Evolutionary conservation across 1,139 yeast genomes (phyloP), one percentile per base, ranked within the genome.

Genomic region (Magnusiomyces sp.): DNA sequence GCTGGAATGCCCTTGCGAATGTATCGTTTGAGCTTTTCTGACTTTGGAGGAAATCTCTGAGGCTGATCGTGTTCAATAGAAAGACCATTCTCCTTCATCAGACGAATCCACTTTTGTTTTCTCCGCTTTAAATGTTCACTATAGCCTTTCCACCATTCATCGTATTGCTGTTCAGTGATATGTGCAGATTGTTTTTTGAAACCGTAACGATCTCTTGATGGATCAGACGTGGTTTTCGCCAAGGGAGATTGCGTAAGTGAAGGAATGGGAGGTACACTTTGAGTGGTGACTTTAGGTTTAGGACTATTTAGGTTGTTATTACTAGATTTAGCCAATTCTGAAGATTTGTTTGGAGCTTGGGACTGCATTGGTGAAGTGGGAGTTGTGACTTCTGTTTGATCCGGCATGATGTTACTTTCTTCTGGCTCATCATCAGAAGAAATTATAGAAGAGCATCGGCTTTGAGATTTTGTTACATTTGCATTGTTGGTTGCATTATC

Each of bases 1-100:
- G 95, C 90, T 0, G 98, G 97, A 9, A 92, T 83, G 6, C 98
- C 98, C 63, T 86, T 83, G 51, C 97, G 75, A 13, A 92, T 78
- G 62, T 87, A 81, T 55, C 95, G 77, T 62, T 85, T 84, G 55
- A 89, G 74, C 59, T 86, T 89, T 54, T 85, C 95, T 9, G 92
- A 83, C 54, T 77, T 78, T 0, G 95, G 83, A 0, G 97, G 97
- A 62, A 88, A 90, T 53, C 92, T 65, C 1, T 67, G 37, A 61
- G 74, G 56, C 64, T 48, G 47, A 20, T 53, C 60, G 2, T 50
- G 50, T 9, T 55, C 65, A 5, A 73, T 61, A 2, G 64, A 58
- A n/a, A 87, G 69, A 0, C 97, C 97, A 58, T 78, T 78, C 55
- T 78, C 81, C 49, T 72, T 74, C 73, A 90, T 72, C 33, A 87